A percentile compares a stretch with the other conserved stretches of the same genome.
phyloP scores from a whole-genome alignment of 345 rosid genomes.

The Viola odorata region DNA sequence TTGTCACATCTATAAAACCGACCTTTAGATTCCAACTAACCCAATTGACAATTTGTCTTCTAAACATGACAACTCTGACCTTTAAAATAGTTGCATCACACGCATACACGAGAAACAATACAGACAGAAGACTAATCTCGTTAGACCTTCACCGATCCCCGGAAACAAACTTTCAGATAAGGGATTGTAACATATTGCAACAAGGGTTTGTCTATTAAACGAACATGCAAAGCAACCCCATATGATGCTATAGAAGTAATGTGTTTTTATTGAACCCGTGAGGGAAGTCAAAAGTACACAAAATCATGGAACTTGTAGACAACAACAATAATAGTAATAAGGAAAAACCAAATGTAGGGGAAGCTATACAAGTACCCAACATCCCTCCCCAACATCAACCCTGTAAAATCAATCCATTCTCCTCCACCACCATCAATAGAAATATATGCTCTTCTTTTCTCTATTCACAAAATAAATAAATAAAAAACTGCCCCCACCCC shows the following conservation, averaged over 20 bases:
- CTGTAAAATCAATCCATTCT: conserved; percentile 22
- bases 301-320: conserved; percentile 14
- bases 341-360: conserved; percentile 10
- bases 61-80: conserved; percentile 6
- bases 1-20: conserved; percentile 11
- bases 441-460: conserved; percentile 24
- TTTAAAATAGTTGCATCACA: too few species aligned
- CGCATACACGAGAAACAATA: not conserved
- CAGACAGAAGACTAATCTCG: not conserved
- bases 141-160: too few species aligned
- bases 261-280: conserved; percentile 18
- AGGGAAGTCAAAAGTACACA: conserved; percentile 12
- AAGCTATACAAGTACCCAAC: conserved; percentile 23
- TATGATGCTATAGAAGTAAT: not conserved
- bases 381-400: not conserved
- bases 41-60: conserved; percentile 20
- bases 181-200: too few species aligned
- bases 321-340: conserved; percentile 23
- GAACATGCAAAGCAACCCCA: not conserved
- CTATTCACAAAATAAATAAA: conserved; percentile 34
- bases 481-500: not conserved
- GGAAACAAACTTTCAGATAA: too few species aligned
- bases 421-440: conserved; percentile 7
- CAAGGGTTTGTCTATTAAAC: too few species aligned
- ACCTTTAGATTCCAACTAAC: conserved; percentile 28